These are phyloP conservation scores for Fusarium incarnatum DNA, from an alignment of 2,329 filamentous ascomycete genomes.

Conservation along the genomic window DNA sequence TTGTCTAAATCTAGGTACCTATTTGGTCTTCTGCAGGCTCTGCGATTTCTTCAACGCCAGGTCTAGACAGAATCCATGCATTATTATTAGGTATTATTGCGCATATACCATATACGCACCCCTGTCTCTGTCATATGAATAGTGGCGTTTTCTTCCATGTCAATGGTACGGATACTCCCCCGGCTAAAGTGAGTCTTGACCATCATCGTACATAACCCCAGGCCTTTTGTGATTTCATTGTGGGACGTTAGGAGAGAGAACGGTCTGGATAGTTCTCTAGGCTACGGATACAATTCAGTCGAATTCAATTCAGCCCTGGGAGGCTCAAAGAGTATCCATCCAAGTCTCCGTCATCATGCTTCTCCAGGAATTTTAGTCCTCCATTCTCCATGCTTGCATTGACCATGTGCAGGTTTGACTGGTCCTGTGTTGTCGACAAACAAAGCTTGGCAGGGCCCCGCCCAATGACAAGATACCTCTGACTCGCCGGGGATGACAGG, in stretches of 20 bases:
- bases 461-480: slow-evolving; percentile 20
- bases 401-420: slow-evolving; percentile 43
- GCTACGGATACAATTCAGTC: not conserved
- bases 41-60: not conserved
- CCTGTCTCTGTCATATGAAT: slow-evolving; percentile 6
- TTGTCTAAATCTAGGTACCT: not conserved
- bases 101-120: slow-evolving; percentile 19
- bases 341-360: slow-evolving; percentile 30
- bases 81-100: not conserved
- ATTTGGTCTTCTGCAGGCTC: not conserved
- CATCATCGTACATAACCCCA: slow-evolving; percentile 22
- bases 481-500: slow-evolving; percentile 30
- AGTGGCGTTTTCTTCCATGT: slow-evolving; percentile 2
- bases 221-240: slow-evolving; percentile 6
- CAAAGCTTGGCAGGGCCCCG: slow-evolving; percentile 38
- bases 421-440: slow-evolving; percentile 29
- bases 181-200: slow-evolving; percentile 7
- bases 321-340: slow-evolving; percentile 1
- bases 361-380: slow-evolving; percentile 20
- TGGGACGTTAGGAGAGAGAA: not conserved
- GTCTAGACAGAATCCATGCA: slow-evolving; percentile 3
- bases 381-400: slow-evolving; percentile 34
- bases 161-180: not conserved
- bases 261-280: not conserved
- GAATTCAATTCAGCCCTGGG: slow-evolving; percentile 1